Conservation (phyloP, 2,329 filamentous ascomycete species). For the Fusarium goolgardi region DNA sequence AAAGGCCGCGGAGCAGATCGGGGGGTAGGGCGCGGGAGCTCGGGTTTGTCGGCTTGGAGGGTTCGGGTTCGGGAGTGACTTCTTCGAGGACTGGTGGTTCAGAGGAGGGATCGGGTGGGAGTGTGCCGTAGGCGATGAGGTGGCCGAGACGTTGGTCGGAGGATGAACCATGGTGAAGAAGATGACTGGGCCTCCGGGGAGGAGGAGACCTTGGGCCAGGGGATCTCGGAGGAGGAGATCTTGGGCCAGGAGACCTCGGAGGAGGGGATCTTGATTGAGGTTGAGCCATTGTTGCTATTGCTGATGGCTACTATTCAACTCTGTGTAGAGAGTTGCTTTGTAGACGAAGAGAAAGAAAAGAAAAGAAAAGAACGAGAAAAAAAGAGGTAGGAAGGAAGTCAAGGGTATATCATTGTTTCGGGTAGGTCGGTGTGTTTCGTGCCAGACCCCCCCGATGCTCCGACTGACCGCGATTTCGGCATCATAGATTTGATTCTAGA, state of each 20-base stretch:
- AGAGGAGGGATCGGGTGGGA: constrained; percentile 3
- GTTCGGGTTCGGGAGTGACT: constrained; percentile 22
- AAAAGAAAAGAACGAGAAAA: background rate
- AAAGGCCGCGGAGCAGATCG: constrained; percentile 58
- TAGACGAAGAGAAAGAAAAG: background rate
- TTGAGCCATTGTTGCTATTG: too few species aligned
- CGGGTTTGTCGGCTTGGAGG: constrained; percentile 35
- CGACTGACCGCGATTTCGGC: constrained; percentile 4
- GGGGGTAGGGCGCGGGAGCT: constrained; percentile 55
- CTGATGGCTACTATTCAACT: background rate
- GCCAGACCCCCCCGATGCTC: background rate
- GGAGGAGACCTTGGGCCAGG: background rate
- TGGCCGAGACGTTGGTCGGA: constrained; percentile 13
- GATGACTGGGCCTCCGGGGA: background rate
- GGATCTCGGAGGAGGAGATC: too few species aligned
- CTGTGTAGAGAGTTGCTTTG: background rate
- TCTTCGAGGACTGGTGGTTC: background rate
- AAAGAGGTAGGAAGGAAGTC: background rate
- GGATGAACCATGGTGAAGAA: constrained; percentile 1
- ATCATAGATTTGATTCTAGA: constrained; percentile 2
- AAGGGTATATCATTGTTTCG: background rate
- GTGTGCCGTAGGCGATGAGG: constrained; percentile 7
- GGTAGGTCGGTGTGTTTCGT: background rate
- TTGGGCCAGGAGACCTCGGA: too few species aligned
- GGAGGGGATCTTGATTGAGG: too few species aligned